A percentile compares a stretch with the other conserved stretches of the same genome.
Evolutionary conservation across 2,329 filamentous ascomycete genomes (phyloP).

Genomic region (Rhynchosporium secalis): DNA sequence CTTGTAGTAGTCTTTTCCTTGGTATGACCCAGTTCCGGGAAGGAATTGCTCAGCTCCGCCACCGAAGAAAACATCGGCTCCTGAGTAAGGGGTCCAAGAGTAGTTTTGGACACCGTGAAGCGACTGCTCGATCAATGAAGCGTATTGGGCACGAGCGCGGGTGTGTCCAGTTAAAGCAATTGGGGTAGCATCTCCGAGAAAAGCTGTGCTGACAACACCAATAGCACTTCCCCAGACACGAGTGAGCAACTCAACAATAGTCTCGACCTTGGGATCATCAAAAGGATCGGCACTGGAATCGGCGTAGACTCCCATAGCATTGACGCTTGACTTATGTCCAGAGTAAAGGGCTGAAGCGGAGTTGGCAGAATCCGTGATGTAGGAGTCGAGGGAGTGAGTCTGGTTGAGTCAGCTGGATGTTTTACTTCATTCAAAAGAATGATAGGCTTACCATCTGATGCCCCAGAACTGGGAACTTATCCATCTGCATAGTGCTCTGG

Average conservation of each 20-base stretch:
- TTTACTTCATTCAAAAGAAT: too few species aligned
- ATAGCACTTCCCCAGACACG: slow-evolving; percentile 64
- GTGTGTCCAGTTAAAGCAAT: slow-evolving; percentile 74
- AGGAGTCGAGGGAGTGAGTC: slow-evolving; percentile 81
- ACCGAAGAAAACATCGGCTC: slow-evolving; percentile 80
- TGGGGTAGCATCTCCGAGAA: slow-evolving; percentile 79
- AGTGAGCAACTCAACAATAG: slow-evolving; percentile 74
- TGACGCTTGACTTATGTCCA: slow-evolving; percentile 82
- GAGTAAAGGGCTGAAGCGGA: slow-evolving; percentile 79
- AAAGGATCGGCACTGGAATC: slow-evolving; percentile 73
- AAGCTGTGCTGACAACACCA: slow-evolving; percentile 75
- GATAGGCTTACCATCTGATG: slow-evolving; percentile 67
- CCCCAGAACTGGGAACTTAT: slow-evolving; percentile 81
- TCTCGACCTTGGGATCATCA: slow-evolving; percentile 86
- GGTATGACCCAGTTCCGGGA: slow-evolving; percentile 62
- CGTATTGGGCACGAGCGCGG: slow-evolving; percentile 67
- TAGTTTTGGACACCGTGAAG: slow-evolving; percentile 77
- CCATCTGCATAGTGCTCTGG: slow-evolving; percentile 71
- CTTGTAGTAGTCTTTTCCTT: slow-evolving; percentile 76
- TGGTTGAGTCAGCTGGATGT: slow-evolving; percentile 22
- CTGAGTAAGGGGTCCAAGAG: slow-evolving; percentile 73
- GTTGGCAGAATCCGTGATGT: slow-evolving; percentile 86
- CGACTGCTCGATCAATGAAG: slow-evolving; percentile 71
- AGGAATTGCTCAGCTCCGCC: slow-evolving; percentile 82
- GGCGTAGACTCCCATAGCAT: slow-evolving; percentile 75